Conservation (phyloP, 352 stramenopile species). For the Phytopythium vexans region DNA sequence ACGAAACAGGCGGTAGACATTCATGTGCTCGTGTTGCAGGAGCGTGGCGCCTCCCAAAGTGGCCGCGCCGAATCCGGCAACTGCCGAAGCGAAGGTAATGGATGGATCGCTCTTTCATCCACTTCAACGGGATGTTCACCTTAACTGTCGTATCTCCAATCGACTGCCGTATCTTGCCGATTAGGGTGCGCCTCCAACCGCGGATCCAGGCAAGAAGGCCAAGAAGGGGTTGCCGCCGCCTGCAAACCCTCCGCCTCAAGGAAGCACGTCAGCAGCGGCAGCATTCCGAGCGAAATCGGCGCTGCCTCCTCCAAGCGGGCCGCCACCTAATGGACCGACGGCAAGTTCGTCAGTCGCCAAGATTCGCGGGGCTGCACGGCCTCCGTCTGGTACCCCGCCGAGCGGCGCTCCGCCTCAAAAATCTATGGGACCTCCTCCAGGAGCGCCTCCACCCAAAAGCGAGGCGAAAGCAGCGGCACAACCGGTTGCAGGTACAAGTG, state of each 20-base stretch:
- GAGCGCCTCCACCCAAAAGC: slow-evolving; percentile 15
- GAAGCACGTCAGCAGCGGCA: slow-evolving; percentile 47
- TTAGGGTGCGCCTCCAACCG: slow-evolving; percentile 6
- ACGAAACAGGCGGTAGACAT: background rate
- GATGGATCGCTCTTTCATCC: background rate
- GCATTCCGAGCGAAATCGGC: slow-evolving; percentile 66
- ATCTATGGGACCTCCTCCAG: slow-evolving; percentile 8
- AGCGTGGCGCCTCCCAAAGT: slow-evolving; percentile 38
- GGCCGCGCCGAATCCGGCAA: slow-evolving; percentile 13
- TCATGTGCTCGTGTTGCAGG: background rate
- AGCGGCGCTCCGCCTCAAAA: slow-evolving; percentile 8
- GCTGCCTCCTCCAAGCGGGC: slow-evolving; percentile 56
- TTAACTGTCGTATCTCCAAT: background rate
- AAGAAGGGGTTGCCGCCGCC: slow-evolving; percentile 72
- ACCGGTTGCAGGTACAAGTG: slow-evolving; percentile 9
- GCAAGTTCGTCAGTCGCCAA: slow-evolving; percentile 71
- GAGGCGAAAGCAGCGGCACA: slow-evolving; percentile 13
- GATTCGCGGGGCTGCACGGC: slow-evolving; percentile 57
- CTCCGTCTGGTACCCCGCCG: slow-evolving; percentile 35
- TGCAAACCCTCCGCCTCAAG: slow-evolving; percentile 61
- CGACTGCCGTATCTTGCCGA: too few relatives aligned
- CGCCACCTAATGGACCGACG: slow-evolving; percentile 40
- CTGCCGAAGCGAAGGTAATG: slow-evolving; percentile 27
- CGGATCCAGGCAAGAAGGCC: slow-evolving; percentile 32
- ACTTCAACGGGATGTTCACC: background rate